A percentile compares a stretch with the other conserved stretches of the same genome.
Evolutionary conservation across 805 yeast genomes (phyloP).

Genomic region (Grigorovia humatica): DNA sequence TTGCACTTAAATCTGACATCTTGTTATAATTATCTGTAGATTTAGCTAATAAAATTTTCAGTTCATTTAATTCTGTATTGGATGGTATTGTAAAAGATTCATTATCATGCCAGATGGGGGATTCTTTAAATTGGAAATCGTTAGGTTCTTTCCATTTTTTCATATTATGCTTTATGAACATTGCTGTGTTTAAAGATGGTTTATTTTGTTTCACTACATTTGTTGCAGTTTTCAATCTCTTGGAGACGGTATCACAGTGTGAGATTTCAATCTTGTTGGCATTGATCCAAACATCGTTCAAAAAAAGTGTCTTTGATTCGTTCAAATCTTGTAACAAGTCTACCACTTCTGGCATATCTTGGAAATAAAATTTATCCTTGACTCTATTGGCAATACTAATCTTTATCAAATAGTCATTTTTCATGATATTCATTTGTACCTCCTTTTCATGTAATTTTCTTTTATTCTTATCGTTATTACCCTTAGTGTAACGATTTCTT

Average conservation of each 20-base stretch:
- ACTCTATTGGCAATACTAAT: constrained; percentile 80
- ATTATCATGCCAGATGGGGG: constrained; percentile 96
- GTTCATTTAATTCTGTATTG: constrained; percentile 45
- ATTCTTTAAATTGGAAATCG: constrained; percentile 78
- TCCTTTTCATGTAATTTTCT: constrained; percentile 50
- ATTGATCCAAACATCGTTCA: constrained; percentile 57
- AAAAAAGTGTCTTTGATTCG: constrained; percentile 61
- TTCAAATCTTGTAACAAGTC: constrained; percentile 78
- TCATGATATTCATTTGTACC: constrained; percentile 76
- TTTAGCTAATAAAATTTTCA: constrained; percentile 41
- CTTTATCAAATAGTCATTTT: constrained; percentile 71
- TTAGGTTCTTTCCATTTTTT: constrained; percentile 73
- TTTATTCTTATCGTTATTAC: constrained; percentile 39
- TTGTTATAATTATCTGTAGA: constrained; percentile 26
- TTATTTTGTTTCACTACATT: constrained; percentile 55
- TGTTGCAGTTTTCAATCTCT: constrained; percentile 41
- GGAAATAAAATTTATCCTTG: constrained; percentile 86
- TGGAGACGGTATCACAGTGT: constrained; percentile 34
- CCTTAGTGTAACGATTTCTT: constrained; percentile 61
- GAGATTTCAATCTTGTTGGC: constrained; percentile 55
- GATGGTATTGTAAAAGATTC: constrained; percentile 54
- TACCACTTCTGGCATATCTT: constrained; percentile 83
- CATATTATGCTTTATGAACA: constrained; percentile 85
- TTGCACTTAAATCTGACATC: constrained; percentile 23
- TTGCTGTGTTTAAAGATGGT: constrained; percentile 68